A percentile compares a stretch with the other conserved stretches of the same genome.
phyloP scores from a whole-genome alignment of 331 rosid species.

The Spiraea crenata region DNA sequence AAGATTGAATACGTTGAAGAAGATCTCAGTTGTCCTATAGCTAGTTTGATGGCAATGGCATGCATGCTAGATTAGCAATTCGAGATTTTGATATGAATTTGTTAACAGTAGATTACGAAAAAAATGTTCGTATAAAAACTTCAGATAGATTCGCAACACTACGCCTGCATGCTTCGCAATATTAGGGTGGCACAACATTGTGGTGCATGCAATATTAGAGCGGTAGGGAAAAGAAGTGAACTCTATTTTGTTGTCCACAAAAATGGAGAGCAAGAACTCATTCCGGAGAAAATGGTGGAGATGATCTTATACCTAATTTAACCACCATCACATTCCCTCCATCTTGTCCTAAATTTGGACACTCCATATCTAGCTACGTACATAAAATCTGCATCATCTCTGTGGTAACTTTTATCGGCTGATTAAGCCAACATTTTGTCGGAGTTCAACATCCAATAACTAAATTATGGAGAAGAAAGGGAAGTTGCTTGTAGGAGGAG shows the following conservation, averaged over 20 bases:
- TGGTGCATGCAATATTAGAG: background rate
- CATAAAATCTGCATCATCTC: background rate
- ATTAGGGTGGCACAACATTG: too few species aligned
- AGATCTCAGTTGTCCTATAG: too few species aligned
- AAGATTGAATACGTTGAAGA: too few species aligned
- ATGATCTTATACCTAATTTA: background rate
- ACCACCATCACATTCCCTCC: background rate
- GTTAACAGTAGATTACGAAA: too few species aligned
- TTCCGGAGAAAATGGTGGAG: conserved; percentile 6
- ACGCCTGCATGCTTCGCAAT: too few species aligned
- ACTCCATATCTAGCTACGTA: background rate
- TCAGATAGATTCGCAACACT: too few species aligned
- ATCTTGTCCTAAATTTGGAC: conserved; percentile 1
- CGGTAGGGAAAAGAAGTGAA: background rate
- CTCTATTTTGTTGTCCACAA: background rate
- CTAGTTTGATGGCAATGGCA: too few species aligned
- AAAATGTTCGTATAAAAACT: too few species aligned
- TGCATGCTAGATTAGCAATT: too few species aligned
- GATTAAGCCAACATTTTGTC: too few species aligned
- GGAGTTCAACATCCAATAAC: background rate
- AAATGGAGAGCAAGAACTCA: conserved; percentile 4
- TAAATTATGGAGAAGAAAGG: background rate
- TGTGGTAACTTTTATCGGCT: background rate
- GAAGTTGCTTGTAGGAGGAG: conserved; percentile 13
- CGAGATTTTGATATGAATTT: too few species aligned